Percentiles rank a stretch among this genome's conserved stretches.
Evolutionary conservation across 306 rosid species (phyloP).

Genomic region (Glycine latifolia): DNA sequence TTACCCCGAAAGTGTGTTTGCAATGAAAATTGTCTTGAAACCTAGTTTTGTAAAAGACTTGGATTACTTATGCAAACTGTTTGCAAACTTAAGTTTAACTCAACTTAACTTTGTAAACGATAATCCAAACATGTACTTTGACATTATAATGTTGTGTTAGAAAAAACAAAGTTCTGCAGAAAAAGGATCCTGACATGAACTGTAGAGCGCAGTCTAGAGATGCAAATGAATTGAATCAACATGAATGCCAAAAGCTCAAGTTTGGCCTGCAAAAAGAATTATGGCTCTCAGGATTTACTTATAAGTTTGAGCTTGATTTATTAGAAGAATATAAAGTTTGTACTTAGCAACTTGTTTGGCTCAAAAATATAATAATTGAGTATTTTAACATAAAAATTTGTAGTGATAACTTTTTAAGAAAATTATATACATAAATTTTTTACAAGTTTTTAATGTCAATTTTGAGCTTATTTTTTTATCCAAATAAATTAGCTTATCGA

Average conservation of each 20-base stretch:
- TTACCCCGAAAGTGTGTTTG: too few species aligned
- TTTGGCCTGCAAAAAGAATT: neutral
- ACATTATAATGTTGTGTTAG: constrained; percentile 7
- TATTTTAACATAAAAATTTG: neutral
- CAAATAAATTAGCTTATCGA: neutral
- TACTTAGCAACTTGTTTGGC: neutral
- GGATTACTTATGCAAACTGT: too few species aligned
- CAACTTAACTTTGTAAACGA: too few species aligned
- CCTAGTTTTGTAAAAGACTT: too few species aligned
- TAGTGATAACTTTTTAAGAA: neutral
- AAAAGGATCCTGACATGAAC: neutral
- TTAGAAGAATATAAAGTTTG: neutral
- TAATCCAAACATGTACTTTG: too few species aligned
- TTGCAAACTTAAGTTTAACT: too few species aligned
- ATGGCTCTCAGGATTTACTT: neutral
- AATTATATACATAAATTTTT: neutral
- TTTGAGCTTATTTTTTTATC: neutral
- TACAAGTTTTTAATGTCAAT: neutral
- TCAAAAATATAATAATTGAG: neutral
- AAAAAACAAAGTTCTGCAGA: neutral
- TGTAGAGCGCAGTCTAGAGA: neutral
- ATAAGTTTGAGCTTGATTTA: neutral
- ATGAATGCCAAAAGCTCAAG: too few species aligned
- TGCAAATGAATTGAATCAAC: neutral
- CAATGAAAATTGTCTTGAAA: too few species aligned